Base-by-base conservation (phyloP, 306 rosid genomes). In the Trifolium subterraneum region DNA sequence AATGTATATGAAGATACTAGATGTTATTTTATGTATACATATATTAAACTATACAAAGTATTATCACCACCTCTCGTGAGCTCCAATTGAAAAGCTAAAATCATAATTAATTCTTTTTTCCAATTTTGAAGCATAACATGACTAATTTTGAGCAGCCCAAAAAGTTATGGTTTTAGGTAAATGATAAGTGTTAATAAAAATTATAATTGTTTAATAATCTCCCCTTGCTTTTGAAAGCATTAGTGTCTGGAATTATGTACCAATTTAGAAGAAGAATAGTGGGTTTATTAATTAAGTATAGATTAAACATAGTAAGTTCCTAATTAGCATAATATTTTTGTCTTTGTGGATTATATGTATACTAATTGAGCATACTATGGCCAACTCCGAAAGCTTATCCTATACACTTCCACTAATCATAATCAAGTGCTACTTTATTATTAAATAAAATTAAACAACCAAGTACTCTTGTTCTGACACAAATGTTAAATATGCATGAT, bases 81-180 rank as follows among this genome's bases (percentile, higher is more conserved):
- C 63, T 62, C 78, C 73, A 75, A 70, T 75, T 75, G 47, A 48
- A 64, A 68, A 64, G 70, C 19, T 27, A 33, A 75, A 3, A 7
- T 51, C 59, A 41, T 64, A 3, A 63, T 55, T 54, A 75, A 38
- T 36, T 27, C 29, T 67, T 58, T 41, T 56, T 56, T 51, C 68
- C 38, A 62, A 33, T 20, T 68, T 74, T 67, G 80, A 72, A 73
- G 71, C 79, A 55, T 45, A 42, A 50, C 62, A 70, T 39, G 79
- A 69, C 8, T 5, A 65, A 54, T 67, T 79, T 79, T 70, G 11
- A 52, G 78, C 60, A 68, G 70, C 78, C 81, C 81, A 74, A 80
- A 73, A 70, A 47, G 68, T 1, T 14, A 16, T 66, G 27, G 42
- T 73, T 39, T 75, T 76, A 38, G 75, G 84, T 75, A 39, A 54